Percentiles rank a stretch among this genome's conserved stretches.
Conservation (phyloP, 2,329 filamentous ascomycete genomes). For the Sporothrix mexicana region DNA sequence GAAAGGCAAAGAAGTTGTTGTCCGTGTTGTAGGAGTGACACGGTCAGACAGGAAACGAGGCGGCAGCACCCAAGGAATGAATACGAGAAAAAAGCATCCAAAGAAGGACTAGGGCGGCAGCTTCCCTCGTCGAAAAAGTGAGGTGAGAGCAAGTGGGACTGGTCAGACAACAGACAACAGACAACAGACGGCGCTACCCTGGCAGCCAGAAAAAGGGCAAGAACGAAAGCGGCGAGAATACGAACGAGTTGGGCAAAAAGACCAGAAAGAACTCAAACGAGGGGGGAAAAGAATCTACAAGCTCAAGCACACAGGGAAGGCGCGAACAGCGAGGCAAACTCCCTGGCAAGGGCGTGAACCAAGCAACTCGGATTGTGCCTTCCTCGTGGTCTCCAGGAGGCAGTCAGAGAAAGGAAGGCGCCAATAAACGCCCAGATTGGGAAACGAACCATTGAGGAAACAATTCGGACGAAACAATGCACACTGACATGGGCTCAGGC, state of each 20-base stretch:
- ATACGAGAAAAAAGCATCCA: slow-evolving; percentile 26
- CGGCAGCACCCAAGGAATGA: slow-evolving; percentile 16
- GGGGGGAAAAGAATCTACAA: not conserved
- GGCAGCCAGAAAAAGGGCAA: slow-evolving; percentile 9
- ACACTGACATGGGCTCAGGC: not conserved
- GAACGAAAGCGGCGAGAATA: not conserved
- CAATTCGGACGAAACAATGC: not conserved
- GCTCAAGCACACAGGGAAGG: not conserved
- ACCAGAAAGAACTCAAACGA: not conserved
- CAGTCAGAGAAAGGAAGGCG: not conserved
- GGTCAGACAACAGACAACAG: not conserved
- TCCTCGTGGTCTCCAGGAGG: not conserved
- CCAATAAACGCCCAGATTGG: too few species aligned
- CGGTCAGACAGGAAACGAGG: slow-evolving; percentile 6
- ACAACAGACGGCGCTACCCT: slow-evolving; percentile 2
- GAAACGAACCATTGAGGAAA: not conserved
- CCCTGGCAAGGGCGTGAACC: slow-evolving; percentile 3
- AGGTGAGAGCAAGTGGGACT: slow-evolving; percentile 21
- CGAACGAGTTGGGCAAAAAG: not conserved
- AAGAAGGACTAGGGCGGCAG: slow-evolving; percentile 16
- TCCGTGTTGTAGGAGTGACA: slow-evolving; percentile 9
- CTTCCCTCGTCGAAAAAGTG: slow-evolving; percentile 15
- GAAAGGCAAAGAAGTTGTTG: not conserved
- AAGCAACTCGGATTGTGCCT: not conserved
- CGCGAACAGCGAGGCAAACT: not conserved